Percentiles rank a stretch among this genome's conserved stretches.
Conservation (phyloP, 2,329 filamentous ascomycete genomes). For the Blastomyces parvus region DNA sequence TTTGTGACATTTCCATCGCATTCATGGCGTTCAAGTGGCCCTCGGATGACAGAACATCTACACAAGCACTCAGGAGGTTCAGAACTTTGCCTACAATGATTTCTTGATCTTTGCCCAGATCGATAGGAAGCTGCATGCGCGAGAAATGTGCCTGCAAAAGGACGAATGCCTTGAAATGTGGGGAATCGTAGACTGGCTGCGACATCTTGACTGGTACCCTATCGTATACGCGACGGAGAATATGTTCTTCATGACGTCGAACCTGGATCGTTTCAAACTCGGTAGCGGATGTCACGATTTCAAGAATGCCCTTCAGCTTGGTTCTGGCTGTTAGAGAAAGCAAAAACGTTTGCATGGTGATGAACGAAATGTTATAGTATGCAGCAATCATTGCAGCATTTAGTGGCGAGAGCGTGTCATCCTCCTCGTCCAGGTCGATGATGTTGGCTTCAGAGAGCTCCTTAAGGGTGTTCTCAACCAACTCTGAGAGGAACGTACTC, state of each 20-base stretch:
- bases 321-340: constrained; percentile 79
- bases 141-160: constrained; percentile 95
- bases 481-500: constrained; percentile 87
- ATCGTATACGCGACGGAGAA: constrained; percentile 87
- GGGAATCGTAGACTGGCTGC: constrained; percentile 70
- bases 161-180: constrained; percentile 98
- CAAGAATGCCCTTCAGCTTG: constrained; percentile 92
- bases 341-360: constrained; percentile 98
- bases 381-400: constrained; percentile 97
- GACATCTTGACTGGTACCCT: constrained; percentile 92
- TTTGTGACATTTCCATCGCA: constrained; percentile 98
- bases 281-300: constrained; percentile 92
- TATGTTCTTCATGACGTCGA: constrained; percentile 77
- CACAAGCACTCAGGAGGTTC: constrained; percentile 78
- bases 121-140: constrained; percentile 89
- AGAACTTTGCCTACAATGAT: constrained; percentile 74
- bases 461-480: constrained; percentile 85
- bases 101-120: constrained; percentile 93
- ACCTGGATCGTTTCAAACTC: constrained; percentile 96
- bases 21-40: constrained; percentile 95
- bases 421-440: constrained; percentile 88
- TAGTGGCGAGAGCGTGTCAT: constrained; percentile 77
- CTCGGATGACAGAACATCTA: constrained; percentile 91
- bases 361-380: constrained; percentile 98
- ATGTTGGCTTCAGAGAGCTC: constrained; percentile 90